Conservation (phyloP, 2,329 filamentous ascomycete species). For the Pseudogymnoascus sp. region DNA sequence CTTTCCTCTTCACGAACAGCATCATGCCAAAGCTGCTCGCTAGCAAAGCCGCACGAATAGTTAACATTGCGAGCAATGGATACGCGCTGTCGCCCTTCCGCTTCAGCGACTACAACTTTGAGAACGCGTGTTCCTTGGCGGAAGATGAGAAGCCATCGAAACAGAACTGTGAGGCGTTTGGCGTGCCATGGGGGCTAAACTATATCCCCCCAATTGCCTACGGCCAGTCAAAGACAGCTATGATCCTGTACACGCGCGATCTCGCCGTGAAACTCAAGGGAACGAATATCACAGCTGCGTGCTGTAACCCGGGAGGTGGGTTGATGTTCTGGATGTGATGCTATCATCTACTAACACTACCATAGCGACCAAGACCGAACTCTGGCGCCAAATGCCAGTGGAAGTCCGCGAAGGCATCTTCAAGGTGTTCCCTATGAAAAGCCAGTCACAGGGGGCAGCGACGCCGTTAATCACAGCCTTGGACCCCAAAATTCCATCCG, state of each 20-base stretch:
- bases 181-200: slow-evolving; percentile 22
- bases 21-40: slow-evolving; percentile 9
- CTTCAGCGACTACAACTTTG: slow-evolving; percentile 18
- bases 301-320: neutral
- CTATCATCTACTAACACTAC: neutral
- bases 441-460: neutral
- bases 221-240: slow-evolving; percentile 39
- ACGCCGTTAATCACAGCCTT: neutral
- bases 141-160: neutral
- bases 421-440: neutral
- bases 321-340: neutral
- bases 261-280: slow-evolving; percentile 8
- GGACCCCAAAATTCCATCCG: slow-evolving; percentile 2
- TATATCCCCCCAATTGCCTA: slow-evolving; percentile 25
- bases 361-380: neutral
- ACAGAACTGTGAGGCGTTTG: slow-evolving; percentile 11
- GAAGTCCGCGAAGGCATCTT: neutral
- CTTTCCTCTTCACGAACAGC: slow-evolving; percentile 17
- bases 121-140: neutral
- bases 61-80: slow-evolving; percentile 16
- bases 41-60: slow-evolving; percentile 8
- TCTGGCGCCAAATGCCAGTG: neutral
- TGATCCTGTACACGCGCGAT: slow-evolving; percentile 23
- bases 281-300: neutral
- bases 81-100: slow-evolving; percentile 24